Percentiles rank a stretch among this genome's conserved stretches.
Evolutionary conservation across 805 yeast genomes (phyloP).

Genomic region (Huiozyma naganishii): DNA sequence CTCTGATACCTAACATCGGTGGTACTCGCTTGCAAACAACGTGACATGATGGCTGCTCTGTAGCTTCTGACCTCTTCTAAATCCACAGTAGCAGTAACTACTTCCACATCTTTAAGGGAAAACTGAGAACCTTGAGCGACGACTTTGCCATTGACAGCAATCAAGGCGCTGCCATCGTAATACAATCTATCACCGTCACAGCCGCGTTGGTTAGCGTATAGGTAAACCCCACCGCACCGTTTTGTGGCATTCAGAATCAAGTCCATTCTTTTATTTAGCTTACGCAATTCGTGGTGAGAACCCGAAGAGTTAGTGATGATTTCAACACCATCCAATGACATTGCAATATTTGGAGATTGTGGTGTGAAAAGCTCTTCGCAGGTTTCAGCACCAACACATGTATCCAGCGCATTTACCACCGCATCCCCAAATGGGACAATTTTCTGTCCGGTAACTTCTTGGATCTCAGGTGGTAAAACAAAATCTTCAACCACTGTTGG

Average conservation of each 20-base stretch:
- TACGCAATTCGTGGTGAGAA: slow-evolving; percentile 93
- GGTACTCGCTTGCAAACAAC: slow-evolving; percentile 54
- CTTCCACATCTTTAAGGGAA: slow-evolving; percentile 84
- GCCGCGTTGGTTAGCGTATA: slow-evolving; percentile 91
- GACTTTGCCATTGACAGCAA: slow-evolving; percentile 83
- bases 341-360: slow-evolving; percentile 81
- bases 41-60: slow-evolving; percentile 58
- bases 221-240: slow-evolving; percentile 92
- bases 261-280: slow-evolving; percentile 72
- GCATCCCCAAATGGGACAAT: slow-evolving; percentile 85
- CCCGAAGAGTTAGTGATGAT: slow-evolving; percentile 93
- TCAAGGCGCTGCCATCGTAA: slow-evolving; percentile 94
- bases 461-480: slow-evolving; percentile 60
- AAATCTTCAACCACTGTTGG: slow-evolving; percentile 65
- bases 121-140: slow-evolving; percentile 93
- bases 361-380: slow-evolving; percentile 98
- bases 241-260: slow-evolving; percentile 86
- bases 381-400: slow-evolving; percentile 93
- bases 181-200: slow-evolving; percentile 97
- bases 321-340: slow-evolving; percentile 96
- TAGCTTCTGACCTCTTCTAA: slow-evolving; percentile 82
- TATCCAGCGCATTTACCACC: slow-evolving; percentile 70
- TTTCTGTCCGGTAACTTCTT: slow-evolving; percentile 53
- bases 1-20: slow-evolving; percentile 35
- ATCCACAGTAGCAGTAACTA: slow-evolving; percentile 88